Percentiles rank a stretch among this genome's conserved stretches.
These are phyloP conservation scores for Cymbopogon flexuosus DNA, from an alignment of 202 grass and related monocot genomes.

Conservation along the genomic window DNA sequence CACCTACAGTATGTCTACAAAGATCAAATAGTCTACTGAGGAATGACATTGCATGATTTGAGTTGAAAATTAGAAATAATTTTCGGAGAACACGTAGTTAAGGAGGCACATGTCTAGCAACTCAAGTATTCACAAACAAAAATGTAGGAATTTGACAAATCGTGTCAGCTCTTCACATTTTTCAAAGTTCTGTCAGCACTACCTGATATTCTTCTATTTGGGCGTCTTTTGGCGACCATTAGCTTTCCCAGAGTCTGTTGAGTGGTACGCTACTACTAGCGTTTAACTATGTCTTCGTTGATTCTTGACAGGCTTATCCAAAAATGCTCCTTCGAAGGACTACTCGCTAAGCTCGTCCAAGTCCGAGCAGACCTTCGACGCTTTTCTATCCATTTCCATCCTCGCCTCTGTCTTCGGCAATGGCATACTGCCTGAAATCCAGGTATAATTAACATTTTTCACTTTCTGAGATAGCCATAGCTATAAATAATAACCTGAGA, in stretches of 20 bases:
- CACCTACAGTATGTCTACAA: neutral
- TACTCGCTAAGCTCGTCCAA: conserved; percentile 75
- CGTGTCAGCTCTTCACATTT: neutral
- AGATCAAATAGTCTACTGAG: neutral
- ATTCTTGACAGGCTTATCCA: conserved; percentile 53
- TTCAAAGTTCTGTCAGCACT: neutral
- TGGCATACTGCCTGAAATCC: conserved; percentile 95
- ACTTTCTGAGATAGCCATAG: neutral
- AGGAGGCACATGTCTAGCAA: neutral
- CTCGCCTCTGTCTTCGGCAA: conserved; percentile 85
- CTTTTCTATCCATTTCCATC: conserved; percentile 85
- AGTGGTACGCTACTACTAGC: neutral
- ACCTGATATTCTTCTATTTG: neutral
- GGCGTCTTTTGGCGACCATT: neutral
- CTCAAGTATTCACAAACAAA: neutral
- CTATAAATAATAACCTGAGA: neutral
- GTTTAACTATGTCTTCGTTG: conserved; percentile 7
- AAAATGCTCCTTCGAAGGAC: conserved; percentile 55
- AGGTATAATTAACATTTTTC: conserved; percentile 40
- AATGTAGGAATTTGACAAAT: neutral
- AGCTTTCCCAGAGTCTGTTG: neutral
- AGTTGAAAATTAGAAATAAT: neutral
- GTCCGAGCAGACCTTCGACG: conserved; percentile 51
- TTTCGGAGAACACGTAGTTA: neutral
- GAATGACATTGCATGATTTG: neutral